phyloP scores from a whole-genome alignment of 2,329 filamentous ascomycete species.

The Blastomyces silverae region DNA sequence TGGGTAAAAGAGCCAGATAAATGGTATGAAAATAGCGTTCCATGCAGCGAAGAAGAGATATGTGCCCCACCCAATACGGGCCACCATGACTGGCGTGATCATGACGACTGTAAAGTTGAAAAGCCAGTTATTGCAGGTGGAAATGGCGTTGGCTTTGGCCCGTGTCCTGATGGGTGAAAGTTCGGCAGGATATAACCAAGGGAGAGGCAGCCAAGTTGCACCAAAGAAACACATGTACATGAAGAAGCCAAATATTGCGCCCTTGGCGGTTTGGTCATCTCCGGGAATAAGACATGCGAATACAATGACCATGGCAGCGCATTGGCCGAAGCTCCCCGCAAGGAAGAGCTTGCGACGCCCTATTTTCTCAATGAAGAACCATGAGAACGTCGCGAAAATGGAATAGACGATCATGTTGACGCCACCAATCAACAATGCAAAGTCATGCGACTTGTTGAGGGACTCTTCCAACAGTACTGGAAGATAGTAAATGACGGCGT shows the following conservation, averaged over 20 bases:
- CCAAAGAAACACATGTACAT: slow-evolving; percentile 64
- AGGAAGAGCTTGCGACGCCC: slow-evolving; percentile 43
- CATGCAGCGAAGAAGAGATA: slow-evolving; percentile 41
- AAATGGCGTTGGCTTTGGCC: slow-evolving; percentile 51
- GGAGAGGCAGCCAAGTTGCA: slow-evolving; percentile 57
- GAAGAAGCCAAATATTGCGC: slow-evolving; percentile 55
- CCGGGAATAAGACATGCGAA: slow-evolving; percentile 36
- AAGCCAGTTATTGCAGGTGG: slow-evolving; percentile 50
- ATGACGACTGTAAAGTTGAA: slow-evolving; percentile 53
- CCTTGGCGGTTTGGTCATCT: slow-evolving; percentile 27
- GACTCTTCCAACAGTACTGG: slow-evolving; percentile 38
- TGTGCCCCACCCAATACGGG: slow-evolving; percentile 37
- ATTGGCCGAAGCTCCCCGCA: slow-evolving; percentile 36
- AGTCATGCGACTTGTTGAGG: slow-evolving; percentile 35
- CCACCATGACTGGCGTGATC: slow-evolving; percentile 42
- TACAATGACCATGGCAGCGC: slow-evolving; percentile 36
- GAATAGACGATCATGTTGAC: slow-evolving; percentile 36
- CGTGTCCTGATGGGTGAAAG: slow-evolving; percentile 51
- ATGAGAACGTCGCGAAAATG: slow-evolving; percentile 31
- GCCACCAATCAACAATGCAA: slow-evolving; percentile 43
- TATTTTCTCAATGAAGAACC: slow-evolving; percentile 39
- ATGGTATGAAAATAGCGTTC: slow-evolving; percentile 44
- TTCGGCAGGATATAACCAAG: slow-evolving; percentile 51
- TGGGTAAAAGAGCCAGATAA: slow-evolving; percentile 51
- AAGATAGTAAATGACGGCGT: slow-evolving; percentile 37